Evolutionary conservation across 2,329 filamentous ascomycete species (phyloP).

Genomic region (Phaeosphaeriaceae sp.): DNA sequence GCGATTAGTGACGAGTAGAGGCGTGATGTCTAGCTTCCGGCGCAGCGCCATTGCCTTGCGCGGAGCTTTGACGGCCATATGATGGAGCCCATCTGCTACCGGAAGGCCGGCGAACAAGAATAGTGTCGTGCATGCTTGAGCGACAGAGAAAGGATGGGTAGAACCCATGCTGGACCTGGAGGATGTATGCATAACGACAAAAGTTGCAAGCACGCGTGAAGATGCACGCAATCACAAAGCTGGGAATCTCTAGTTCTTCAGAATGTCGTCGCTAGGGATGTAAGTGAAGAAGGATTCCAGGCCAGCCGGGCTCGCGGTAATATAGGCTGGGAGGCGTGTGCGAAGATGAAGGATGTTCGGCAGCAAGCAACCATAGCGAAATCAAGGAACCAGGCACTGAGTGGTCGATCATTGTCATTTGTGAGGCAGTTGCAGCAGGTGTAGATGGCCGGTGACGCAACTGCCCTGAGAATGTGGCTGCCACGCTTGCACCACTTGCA

Average conservation of each 20-base stretch:
- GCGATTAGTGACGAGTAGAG: conserved; percentile 74
- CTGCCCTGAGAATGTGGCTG: conserved; percentile 19
- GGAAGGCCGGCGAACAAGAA: conserved; percentile 31
- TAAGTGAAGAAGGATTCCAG: conserved; percentile 19
- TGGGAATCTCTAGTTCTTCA: conserved; percentile 1
- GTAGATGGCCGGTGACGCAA: conserved; percentile 29
- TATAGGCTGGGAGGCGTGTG: conserved; percentile 9
- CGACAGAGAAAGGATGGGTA: conserved; percentile 17
- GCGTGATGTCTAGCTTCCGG: conserved; percentile 50
- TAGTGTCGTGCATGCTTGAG: conserved; percentile 31
- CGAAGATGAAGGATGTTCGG: conserved; percentile 16
- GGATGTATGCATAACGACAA: conserved; percentile 24
- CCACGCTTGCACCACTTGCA: conserved; percentile 18
- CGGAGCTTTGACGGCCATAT: conserved; percentile 42
- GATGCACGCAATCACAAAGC: conserved; percentile 17
- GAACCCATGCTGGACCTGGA: conserved; percentile 12
- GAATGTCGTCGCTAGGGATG: conserved; percentile 20
- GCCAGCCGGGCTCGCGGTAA: conserved; percentile 20
- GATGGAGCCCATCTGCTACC: conserved; percentile 37
- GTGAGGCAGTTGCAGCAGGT: conserved; percentile 34
- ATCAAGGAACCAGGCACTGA: conserved; percentile 29
- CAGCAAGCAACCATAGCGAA: conserved; percentile 17
- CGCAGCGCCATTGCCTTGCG: conserved; percentile 27
- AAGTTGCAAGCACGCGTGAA: conserved; percentile 14
- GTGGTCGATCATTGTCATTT: conserved; percentile 23